Percentiles rank a stretch among this genome's conserved stretches.
Conservation (phyloP, 208 protist genomes). For the Trypanosoma mega region DNA sequence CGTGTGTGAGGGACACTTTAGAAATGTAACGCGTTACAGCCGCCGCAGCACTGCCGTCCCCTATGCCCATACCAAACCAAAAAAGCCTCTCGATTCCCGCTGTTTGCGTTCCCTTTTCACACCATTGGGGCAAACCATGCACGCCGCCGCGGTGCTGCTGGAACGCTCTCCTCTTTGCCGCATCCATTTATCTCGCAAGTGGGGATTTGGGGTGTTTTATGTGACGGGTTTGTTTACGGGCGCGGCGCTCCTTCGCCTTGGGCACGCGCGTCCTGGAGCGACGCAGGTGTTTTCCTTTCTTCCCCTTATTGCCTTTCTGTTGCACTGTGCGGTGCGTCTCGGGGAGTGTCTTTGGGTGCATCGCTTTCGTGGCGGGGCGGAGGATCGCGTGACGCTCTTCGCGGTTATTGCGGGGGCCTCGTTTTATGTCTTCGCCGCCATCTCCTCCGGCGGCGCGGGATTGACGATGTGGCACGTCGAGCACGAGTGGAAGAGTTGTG, state of each 20-base stretch:
- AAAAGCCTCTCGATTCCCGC: too few relatives aligned
- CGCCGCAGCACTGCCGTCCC: slow-evolving; percentile 27
- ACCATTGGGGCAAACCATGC: not conserved
- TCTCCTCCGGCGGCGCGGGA: slow-evolving; percentile 32
- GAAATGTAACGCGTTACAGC: slow-evolving; percentile 45
- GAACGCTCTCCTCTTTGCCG: slow-evolving; percentile 26
- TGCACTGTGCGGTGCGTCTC: slow-evolving; percentile 68
- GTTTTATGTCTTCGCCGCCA: slow-evolving; percentile 71
- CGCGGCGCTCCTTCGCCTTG: slow-evolving; percentile 9
- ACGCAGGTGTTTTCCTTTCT: slow-evolving; percentile 10
- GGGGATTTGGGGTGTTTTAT: slow-evolving; percentile 56
- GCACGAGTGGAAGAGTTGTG: too few relatives aligned
- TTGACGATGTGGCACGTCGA: slow-evolving; percentile 1
- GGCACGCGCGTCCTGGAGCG: not conserved
- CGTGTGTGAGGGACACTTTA: slow-evolving; percentile 27
- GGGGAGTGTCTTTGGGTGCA: slow-evolving; percentile 62
- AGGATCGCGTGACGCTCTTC: slow-evolving; percentile 70
- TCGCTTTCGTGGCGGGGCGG: slow-evolving; percentile 28
- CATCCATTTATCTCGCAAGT: slow-evolving; percentile 31
- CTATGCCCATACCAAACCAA: too few relatives aligned
- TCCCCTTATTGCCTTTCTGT: slow-evolving; percentile 45
- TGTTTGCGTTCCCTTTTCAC: too few relatives aligned
- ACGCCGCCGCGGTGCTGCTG: not conserved
- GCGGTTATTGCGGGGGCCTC: slow-evolving; percentile 59
- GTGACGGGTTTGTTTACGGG: slow-evolving; percentile 34